These are phyloP conservation scores for Lyophyllum shimeji DNA, from an alignment of 768 basidiomycete genomes.

Conservation along the genomic window DNA sequence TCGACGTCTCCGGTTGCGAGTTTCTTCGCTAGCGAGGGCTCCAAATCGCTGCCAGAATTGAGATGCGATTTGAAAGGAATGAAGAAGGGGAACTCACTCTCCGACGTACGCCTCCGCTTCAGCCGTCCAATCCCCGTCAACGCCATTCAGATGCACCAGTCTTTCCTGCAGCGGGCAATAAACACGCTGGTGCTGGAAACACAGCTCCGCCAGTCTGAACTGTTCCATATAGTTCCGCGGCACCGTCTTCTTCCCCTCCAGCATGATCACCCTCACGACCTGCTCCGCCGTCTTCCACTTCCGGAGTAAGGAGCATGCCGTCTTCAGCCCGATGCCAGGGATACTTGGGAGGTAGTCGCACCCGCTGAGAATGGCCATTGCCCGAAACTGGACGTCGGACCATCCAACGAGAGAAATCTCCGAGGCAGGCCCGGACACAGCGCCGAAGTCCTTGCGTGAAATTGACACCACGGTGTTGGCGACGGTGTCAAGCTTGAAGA, in stretches of 20 bases:
- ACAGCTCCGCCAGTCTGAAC: conserved; percentile 84
- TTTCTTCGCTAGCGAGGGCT: conserved; percentile 58
- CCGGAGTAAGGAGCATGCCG: conserved; percentile 77
- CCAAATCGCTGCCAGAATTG: conserved; percentile 53
- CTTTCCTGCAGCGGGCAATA: conserved; percentile 70
- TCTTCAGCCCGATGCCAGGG: conserved; percentile 90
- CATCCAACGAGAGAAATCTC: conserved; percentile 83
- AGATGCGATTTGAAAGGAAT: neutral
- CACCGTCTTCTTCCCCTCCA: conserved; percentile 84
- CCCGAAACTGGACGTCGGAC: conserved; percentile 87
- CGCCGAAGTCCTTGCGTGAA: conserved; percentile 65
- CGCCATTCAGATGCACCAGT: conserved; percentile 70
- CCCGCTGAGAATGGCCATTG: conserved; percentile 92
- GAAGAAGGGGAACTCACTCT: conserved; percentile 40
- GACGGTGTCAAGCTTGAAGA: conserved; percentile 87
- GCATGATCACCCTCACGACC: conserved; percentile 67
- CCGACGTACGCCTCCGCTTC: conserved; percentile 74
- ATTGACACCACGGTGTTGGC: conserved; percentile 66
- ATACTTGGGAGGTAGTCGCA: conserved; percentile 94
- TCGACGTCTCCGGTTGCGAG: conserved; percentile 71
- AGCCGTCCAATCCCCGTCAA: conserved; percentile 55
- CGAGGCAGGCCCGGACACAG: conserved; percentile 42
- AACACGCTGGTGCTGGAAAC: conserved; percentile 91
- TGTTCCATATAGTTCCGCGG: conserved; percentile 73
- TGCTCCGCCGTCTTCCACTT: conserved; percentile 88